phyloP scores from a whole-genome alignment of 805 yeast genomes.

The Metschnikowia cerradonensis region DNA sequence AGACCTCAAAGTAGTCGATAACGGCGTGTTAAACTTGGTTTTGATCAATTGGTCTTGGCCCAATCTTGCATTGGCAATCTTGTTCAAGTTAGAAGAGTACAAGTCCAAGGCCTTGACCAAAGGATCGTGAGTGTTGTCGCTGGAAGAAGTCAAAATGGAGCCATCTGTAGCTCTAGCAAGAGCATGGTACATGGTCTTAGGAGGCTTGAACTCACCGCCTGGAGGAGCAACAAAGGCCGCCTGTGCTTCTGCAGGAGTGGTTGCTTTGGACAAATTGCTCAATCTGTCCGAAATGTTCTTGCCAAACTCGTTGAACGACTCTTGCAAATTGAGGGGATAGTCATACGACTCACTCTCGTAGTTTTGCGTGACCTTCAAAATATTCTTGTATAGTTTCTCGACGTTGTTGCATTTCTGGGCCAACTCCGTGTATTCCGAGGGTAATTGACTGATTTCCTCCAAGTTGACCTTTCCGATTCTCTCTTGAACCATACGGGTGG shows the following conservation, averaged over 20 bases:
- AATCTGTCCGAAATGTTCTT: constrained; percentile 62
- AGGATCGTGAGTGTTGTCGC: constrained; percentile 42
- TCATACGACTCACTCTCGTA: constrained; percentile 80
- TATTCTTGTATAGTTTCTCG: constrained; percentile 40
- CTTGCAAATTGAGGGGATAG: constrained; percentile 73
- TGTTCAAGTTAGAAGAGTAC: constrained; percentile 65
- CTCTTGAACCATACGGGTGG: constrained; percentile 76
- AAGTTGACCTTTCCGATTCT: constrained; percentile 62
- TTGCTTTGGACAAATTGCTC: constrained; percentile 63
- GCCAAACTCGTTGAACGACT: constrained; percentile 70
- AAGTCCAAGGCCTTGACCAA: constrained; percentile 60
- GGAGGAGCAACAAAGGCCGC: constrained; percentile 51
- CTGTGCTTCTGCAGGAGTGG: constrained; percentile 80
- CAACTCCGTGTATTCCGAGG: constrained; percentile 65
- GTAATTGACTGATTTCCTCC: constrained; percentile 74
- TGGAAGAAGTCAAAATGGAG: constrained; percentile 38
- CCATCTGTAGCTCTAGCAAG: constrained; percentile 69
- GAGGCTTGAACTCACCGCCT: constrained; percentile 49
- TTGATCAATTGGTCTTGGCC: constrained; percentile 76
- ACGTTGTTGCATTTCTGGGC: constrained; percentile 38
- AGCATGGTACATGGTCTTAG: constrained; percentile 82
- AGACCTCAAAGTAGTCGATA: constrained; percentile 57
- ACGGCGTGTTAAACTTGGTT: constrained; percentile 63
- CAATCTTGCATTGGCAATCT: constrained; percentile 76
- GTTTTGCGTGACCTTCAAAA: constrained; percentile 41